A percentile compares a stretch with the other conserved stretches of the same genome.
Evolutionary conservation across 2,329 filamentous ascomycete species (phyloP).

Genomic region (Monilinia polystroma): DNA sequence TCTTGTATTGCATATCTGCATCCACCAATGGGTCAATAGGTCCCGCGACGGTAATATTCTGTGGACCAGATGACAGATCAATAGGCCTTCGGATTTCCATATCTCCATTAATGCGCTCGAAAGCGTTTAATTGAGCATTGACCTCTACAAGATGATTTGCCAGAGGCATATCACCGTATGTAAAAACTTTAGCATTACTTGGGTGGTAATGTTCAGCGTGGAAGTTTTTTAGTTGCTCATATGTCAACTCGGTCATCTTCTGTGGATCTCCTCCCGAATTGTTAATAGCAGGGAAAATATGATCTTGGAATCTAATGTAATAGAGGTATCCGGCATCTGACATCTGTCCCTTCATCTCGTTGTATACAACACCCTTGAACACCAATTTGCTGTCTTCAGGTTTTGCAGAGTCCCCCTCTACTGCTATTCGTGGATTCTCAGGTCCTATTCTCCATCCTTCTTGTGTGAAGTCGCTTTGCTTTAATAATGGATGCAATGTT

Average conservation of each 20-base stretch:
- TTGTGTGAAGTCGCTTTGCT: slow-evolving; percentile 89
- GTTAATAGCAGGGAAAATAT: slow-evolving; percentile 90
- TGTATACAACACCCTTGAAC: slow-evolving; percentile 98
- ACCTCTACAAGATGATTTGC: slow-evolving; percentile 77
- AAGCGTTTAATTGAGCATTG: slow-evolving; percentile 69
- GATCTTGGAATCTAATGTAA: slow-evolving; percentile 92
- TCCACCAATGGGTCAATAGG: slow-evolving; percentile 86
- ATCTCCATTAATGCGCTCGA: slow-evolving; percentile 69
- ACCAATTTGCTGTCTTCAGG: slow-evolving; percentile 67
- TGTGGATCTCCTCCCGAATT: slow-evolving; percentile 96
- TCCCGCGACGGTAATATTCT: slow-evolving; percentile 69
- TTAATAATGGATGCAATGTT: slow-evolving; percentile 84
- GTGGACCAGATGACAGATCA: slow-evolving; percentile 64
- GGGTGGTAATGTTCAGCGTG: slow-evolving; percentile 95
- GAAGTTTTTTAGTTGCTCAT: slow-evolving; percentile 83
- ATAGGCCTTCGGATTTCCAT: slow-evolving; percentile 75
- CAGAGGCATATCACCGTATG: slow-evolving; percentile 90
- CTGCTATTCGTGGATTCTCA: slow-evolving; percentile 67
- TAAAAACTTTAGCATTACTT: slow-evolving; percentile 93
- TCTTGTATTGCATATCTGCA: slow-evolving; percentile 85
- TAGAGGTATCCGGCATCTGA: slow-evolving; percentile 95
- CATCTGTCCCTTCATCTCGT: slow-evolving; percentile 99
- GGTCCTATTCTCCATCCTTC: slow-evolving; percentile 97
- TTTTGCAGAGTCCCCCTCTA: slow-evolving; percentile 45
- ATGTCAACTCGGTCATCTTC: slow-evolving; percentile 93